phyloP scores from a whole-genome alignment of 768 basidiomycete genomes.

The Suillus americanus region DNA sequence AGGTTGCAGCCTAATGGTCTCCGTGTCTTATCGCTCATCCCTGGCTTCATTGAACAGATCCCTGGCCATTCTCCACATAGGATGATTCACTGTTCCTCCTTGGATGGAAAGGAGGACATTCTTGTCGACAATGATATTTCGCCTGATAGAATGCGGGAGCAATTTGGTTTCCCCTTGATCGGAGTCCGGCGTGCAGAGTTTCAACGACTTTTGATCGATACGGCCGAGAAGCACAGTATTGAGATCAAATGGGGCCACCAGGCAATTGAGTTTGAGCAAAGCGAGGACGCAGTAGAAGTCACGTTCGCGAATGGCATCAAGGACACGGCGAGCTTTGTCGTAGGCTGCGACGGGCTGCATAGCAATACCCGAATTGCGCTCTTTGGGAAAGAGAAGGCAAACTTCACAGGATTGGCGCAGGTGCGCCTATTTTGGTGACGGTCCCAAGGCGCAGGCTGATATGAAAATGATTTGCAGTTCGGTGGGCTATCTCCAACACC shows the following conservation, averaged over 20 bases:
- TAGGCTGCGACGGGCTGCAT: conserved; percentile 47
- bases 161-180: conserved; percentile 26
- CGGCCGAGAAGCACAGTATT: conserved; percentile 32
- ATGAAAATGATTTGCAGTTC: conserved; percentile 23
- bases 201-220: conserved; percentile 30
- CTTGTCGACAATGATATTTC: conserved; percentile 28
- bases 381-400: conserved; percentile 36
- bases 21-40: conserved; percentile 27
- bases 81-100: conserved; percentile 15
- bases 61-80: conserved; percentile 19
- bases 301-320: conserved; percentile 35
- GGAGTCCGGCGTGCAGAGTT: conserved; percentile 34
- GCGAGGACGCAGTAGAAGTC: conserved; percentile 27
- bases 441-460: neutral
- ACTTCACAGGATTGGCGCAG: conserved; percentile 41
- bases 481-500: conserved; percentile 35
- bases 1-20: conserved; percentile 32
- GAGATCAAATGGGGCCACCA: conserved; percentile 34
- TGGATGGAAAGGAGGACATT: conserved; percentile 25
- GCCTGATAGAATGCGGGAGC: conserved; percentile 13
- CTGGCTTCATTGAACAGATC: conserved; percentile 25
- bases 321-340: conserved; percentile 38
- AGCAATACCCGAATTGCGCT: conserved; percentile 37
- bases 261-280: conserved; percentile 33
- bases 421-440: conserved; percentile 17